Base-by-base conservation (phyloP, 352 stramenopile species). In the Nothophytophthora sp. region DNA sequence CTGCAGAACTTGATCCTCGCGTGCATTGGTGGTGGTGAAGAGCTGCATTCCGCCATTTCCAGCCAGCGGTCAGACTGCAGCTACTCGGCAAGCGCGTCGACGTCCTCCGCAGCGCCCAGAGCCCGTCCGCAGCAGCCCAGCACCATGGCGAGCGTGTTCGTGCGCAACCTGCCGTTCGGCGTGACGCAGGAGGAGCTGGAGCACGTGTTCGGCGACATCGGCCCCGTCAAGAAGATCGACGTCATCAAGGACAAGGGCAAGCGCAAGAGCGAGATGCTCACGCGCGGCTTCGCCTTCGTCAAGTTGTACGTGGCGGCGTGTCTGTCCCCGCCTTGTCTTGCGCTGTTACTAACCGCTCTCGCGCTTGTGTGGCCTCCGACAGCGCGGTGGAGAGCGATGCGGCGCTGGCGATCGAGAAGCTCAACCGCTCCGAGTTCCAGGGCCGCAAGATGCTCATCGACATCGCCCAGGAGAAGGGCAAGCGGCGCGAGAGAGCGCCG, bases 221-320 rank as follows among this genome's bases (percentile, higher is more conserved):
- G 84, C 4, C 84, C 84, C 24, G 77, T 92, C 25, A 89, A 80
- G 59, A 92, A 95, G 68, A 87, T 95, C 42, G 80, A 90, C 70
- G 64, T 95, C 42, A 95, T 95, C 63, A 95, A 95, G 54, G 79
- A 95, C 56, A 95, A 95, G 68, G 84, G 84, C 67, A 90, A 88
- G 50, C 63, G 63, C 44, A 92, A 91, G 72, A 79, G 63, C 57
- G 81, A 92, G 45, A 82, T 77, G 61, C 73, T 86, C 46, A 92
- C 81, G 50, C 84, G 84, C 35, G 84, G 84, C 50, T 95, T 95
- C 56, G 84, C 84, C 35, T 95, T 95, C 47, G 80, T 95, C 18
- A 83, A 81, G 54, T 95, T 88, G 84, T 95, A 76, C 65, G 84
- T 86, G 18, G 24, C 32, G 27, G 16, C 7, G 2, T 23, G 15